A percentile compares a stretch with the other conserved stretches of the same genome.
phyloP scores from a whole-genome alignment of 345 rosid species.

The Xanthoceras sorbifolium region DNA sequence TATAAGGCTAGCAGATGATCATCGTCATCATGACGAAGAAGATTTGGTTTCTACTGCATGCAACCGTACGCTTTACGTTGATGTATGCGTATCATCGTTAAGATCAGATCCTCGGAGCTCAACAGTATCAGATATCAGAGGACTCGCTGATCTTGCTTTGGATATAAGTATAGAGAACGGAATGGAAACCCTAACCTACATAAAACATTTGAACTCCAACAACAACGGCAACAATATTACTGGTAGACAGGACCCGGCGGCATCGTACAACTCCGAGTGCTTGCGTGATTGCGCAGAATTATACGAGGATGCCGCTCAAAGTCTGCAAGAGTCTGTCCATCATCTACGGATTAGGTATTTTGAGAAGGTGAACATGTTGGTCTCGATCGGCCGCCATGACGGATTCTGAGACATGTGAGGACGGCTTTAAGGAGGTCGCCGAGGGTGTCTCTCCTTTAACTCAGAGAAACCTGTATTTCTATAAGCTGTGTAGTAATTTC shows the following conservation, averaged over 20 bases:
- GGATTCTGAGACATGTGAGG: constrained; percentile 31
- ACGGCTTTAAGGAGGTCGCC: constrained; percentile 15
- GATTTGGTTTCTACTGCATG: constrained; percentile 32
- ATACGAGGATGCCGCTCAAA: constrained; percentile 16
- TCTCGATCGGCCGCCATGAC: constrained; percentile 31
- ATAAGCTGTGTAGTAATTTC: constrained; percentile 24
- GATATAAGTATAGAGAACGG: constrained; percentile 17
- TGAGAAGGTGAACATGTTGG: constrained; percentile 16
- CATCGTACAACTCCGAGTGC: constrained; percentile 3
- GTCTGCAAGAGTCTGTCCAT: constrained; percentile 18
- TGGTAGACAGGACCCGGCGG: neutral
- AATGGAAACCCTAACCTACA: constrained; percentile 12
- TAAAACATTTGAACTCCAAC: constrained; percentile 1
- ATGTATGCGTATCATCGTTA: constrained; percentile 22
- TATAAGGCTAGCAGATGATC: neutral
- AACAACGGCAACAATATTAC: neutral
- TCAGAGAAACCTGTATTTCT: constrained; percentile 21
- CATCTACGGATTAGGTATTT: constrained; percentile 12
- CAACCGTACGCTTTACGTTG: constrained; percentile 21
- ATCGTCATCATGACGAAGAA: neutral
- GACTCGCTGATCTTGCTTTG: constrained; percentile 26
- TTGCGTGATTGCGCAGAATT: constrained; percentile 21
- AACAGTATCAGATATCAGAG: constrained; percentile 28
- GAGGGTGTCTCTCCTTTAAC: constrained; percentile 4
- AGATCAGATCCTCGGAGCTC: constrained; percentile 27